Evolutionary conservation across 768 basidiomycete species (phyloP), one percentile per base, ranked within the genome.

Genomic region (Clavulina sp.): DNA sequence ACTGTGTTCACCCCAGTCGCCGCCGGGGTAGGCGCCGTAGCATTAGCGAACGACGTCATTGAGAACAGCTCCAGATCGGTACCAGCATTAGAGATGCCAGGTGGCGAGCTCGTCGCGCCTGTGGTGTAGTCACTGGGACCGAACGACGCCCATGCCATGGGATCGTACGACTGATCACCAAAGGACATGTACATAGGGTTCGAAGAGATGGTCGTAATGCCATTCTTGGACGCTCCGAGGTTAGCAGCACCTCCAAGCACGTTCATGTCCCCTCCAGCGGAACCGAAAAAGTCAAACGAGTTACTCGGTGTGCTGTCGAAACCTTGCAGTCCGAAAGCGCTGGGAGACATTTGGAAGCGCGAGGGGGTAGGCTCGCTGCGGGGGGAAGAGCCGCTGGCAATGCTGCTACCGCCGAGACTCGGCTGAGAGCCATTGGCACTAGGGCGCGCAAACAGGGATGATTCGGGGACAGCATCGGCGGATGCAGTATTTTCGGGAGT

Each of bases 131-230:
- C n/a, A n/a, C n/a, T n/a, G n/a, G n/a, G n/a, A 26, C 28, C 28
- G 23, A 46, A 46, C 9, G 43, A 18, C 16, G 16, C 24, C 48
- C 48, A 49, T 50, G 41, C 43, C 13, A 26, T 16, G 43, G 43
- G 43, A 67, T n/a, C 48, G 24, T 7, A 19, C 21, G 56, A 60
- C 6, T 70, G 65, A 50, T 70, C 69, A 5, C 79, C 74, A 61
- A 81, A 81, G n/a, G 84, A 84, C 70, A 83, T 84, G 69, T 81
- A 87, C 66, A 78, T 72, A 1, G 86, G 84, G 56, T 87, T 87
- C 65, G 73, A 78, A 48, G 84, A 84, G 52, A 91, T 79, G 7
- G 82, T 84, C 52, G 81, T 86, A 64, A 76, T 86, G 1, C 77
- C 73, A 7, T 33, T 49, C 13, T 46, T 38, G 9, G n/a, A n/a